Conservation (phyloP, 2,329 filamentous ascomycete species). For the Rhynchosporium secalis region DNA sequence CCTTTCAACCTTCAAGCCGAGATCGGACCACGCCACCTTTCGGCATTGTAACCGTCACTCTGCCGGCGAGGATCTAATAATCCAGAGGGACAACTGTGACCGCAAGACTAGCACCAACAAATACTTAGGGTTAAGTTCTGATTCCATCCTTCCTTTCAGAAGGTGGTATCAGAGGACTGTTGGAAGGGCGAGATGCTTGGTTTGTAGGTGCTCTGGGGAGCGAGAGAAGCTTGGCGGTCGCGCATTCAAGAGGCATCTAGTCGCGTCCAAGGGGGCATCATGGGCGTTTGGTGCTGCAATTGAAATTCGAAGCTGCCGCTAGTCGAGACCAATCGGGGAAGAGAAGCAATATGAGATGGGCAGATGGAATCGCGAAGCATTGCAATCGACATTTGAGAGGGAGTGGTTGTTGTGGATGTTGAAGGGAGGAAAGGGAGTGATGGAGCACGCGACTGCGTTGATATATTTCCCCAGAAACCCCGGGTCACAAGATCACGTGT, state of each 20-base stretch:
- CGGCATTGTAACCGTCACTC: slow-evolving; percentile 37
- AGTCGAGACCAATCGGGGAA: slow-evolving; percentile 25
- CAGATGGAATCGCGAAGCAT: slow-evolving; percentile 20
- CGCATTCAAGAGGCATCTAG: slow-evolving; percentile 29
- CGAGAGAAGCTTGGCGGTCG: slow-evolving; percentile 49
- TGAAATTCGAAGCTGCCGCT: slow-evolving; percentile 25
- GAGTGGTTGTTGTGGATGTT: slow-evolving; percentile 30
- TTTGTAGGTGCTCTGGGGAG: slow-evolving; percentile 41
- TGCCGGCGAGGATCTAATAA: slow-evolving; percentile 56
- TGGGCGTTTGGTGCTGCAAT: slow-evolving; percentile 34
- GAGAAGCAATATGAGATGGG: slow-evolving; percentile 17
- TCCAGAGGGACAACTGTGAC: slow-evolving; percentile 66
- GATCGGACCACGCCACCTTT: slow-evolving; percentile 54
- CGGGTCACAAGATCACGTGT: too few relatives aligned
- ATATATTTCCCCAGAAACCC: too few relatives aligned
- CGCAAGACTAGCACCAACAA: slow-evolving; percentile 76
- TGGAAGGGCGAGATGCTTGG: slow-evolving; percentile 72
- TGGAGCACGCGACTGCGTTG: slow-evolving; percentile 7
- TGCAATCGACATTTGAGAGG: slow-evolving; percentile 35
- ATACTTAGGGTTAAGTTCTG: slow-evolving; percentile 98
- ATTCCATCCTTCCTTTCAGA: slow-evolving; percentile 68
- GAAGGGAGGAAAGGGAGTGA: slow-evolving; percentile 15
- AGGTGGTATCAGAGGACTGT: slow-evolving; percentile 78
- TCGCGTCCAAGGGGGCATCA: slow-evolving; percentile 25
- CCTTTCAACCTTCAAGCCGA: slow-evolving; percentile 49